Base-by-base conservation (phyloP, 257 asterid genomes). In the Nicotiana tomentosiformis region DNA sequence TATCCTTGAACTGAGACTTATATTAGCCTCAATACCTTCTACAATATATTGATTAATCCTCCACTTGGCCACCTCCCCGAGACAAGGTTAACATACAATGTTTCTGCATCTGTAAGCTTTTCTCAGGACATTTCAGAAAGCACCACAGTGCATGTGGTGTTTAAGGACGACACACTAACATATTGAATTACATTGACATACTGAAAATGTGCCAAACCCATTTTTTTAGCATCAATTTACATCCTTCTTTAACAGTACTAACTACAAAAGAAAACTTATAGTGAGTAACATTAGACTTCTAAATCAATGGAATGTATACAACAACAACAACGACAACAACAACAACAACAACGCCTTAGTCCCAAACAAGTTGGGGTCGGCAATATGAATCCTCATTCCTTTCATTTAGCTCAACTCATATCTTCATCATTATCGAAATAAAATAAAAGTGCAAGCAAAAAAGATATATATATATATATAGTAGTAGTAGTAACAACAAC, bases 41-140 rank as follows among this genome's bases (percentile, higher is more conserved):
- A 49, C 80, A 74, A 49, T 49, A 49, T 74, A 74, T 49, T 74
- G 80, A 74, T 46, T 74, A 49, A 14, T 72, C 78, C 60, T 72
- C 55, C 55, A 69, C 77, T 69, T 70, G 78, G 12, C n/a, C n/a
- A 29, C 30, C 51, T 20, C 58, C 10, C 78, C 58, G 4, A 30
- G 35, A 70, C 43, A 39, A 39, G 35, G 58, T 43, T 70, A 35
- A 43, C 58, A 70, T 39, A 39, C 78, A 23, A 70, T 70, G 18
- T n/a, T 70, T 70, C 39, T 70, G 26, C 58, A 70, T 70, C 35
- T 11, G 78, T 70, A 57, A 74, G 62, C 62, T 26, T 49, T 49
- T 46, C 43, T 74, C 39, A 74, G 43, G 43, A 74, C 62, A 74
- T 51, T 74, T 51, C 53, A 74, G 29, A 33, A 49, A 74, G 62